Evolutionary conservation across 768 basidiomycete genomes (phyloP).

Genomic region (Auricularia auricula-judae): DNA sequence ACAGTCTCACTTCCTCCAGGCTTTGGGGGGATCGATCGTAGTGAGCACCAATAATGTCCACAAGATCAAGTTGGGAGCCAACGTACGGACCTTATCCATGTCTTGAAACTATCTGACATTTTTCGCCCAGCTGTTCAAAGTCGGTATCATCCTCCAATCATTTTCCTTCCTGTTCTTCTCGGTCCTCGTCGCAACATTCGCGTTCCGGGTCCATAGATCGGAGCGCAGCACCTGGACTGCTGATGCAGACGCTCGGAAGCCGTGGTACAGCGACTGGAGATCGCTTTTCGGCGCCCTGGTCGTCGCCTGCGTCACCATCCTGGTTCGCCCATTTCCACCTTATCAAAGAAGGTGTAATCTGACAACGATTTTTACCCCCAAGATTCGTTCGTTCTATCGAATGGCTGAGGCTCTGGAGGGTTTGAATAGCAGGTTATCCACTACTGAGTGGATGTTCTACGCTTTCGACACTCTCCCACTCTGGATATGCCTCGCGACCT

Average conservation of each 20-base stretch:
- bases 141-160: constrained; percentile 45
- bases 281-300: constrained; percentile 37
- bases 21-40: constrained; percentile 35
- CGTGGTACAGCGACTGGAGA: constrained; percentile 51
- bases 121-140: constrained; percentile 36
- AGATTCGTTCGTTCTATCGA: constrained; percentile 26
- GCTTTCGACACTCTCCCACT: constrained; percentile 57
- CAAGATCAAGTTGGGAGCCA: background rate
- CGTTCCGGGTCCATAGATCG: constrained; percentile 33
- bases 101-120: background rate
- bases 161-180: constrained; percentile 41
- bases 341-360: background rate
- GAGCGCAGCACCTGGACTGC: constrained; percentile 29
- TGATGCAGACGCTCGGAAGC: constrained; percentile 20
- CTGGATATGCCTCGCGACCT: constrained; percentile 45
- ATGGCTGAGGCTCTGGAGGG: constrained; percentile 51
- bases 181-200: constrained; percentile 34
- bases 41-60: constrained; percentile 1
- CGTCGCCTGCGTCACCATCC: constrained; percentile 50
- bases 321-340: constrained; percentile 30
- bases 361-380: background rate
- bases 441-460: constrained; percentile 54
- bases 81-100: background rate
- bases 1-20: constrained; percentile 18
- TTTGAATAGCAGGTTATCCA: constrained; percentile 42